These are phyloP conservation scores for Rhodosporidiobolus odoratus DNA, from an alignment of 768 basidiomycete species.

Conservation along the genomic window DNA sequence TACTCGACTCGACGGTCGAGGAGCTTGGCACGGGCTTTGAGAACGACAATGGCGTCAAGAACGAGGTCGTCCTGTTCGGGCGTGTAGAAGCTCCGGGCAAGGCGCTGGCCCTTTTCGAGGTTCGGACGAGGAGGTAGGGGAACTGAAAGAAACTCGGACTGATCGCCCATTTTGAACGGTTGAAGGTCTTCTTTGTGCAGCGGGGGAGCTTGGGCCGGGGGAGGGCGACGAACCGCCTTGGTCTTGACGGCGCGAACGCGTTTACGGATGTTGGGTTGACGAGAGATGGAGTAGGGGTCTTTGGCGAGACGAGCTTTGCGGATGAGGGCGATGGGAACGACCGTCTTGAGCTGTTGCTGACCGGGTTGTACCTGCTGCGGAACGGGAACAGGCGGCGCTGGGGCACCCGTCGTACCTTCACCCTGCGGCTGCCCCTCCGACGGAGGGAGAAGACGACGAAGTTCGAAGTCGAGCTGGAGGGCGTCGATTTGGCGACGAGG, in stretches of 20 bases:
- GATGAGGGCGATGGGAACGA: conserved; percentile 9
- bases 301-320: conserved; percentile 6
- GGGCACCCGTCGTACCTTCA: not conserved
- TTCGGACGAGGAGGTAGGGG: conserved; percentile 6
- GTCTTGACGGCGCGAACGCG: not conserved
- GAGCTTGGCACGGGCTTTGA: conserved; percentile 67
- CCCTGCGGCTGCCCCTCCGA: not conserved
- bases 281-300: conserved; percentile 31
- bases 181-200: not conserved
- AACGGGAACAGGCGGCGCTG: not conserved
- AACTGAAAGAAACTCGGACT: conserved; percentile 24
- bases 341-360: conserved; percentile 6
- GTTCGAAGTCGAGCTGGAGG: conserved; percentile 29
- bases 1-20: conserved; percentile 54
- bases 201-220: not conserved
- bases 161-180: conserved; percentile 8
- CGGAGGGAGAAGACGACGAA: conserved; percentile 23
- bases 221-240: not conserved
- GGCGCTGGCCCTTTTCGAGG: conserved; percentile 46
- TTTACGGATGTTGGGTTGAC: conserved; percentile 19
- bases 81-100: conserved; percentile 71
- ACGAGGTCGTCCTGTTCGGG: conserved; percentile 81
- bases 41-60: conserved; percentile 74
- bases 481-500: conserved; percentile 29
- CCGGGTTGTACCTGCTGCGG: not conserved